Evolutionary conservation across 805 yeast genomes (phyloP), one percentile per base, ranked within the genome.

Genomic region (Suhomyces emberorum): DNA sequence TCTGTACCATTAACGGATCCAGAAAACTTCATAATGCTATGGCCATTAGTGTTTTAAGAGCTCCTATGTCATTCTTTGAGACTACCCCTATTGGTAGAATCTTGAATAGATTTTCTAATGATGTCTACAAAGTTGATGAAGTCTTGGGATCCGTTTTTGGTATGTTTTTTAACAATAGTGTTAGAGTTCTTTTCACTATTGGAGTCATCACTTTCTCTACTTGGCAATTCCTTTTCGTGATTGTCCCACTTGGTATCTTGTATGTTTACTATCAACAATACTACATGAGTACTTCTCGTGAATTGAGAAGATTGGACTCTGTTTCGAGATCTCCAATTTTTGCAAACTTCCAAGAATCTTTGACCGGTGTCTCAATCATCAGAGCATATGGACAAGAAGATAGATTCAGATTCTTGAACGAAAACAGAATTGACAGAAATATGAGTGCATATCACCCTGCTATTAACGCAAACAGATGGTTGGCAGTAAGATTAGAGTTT

Each of bases 41-140:
- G 96, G 79, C 89, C 4, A 61, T 41, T 9, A 51, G 64, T 37
- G 93, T 89, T 10, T 61, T 91, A 41, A 74, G 89, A 46, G 93
- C 96, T 0, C 97, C 97, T 43, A 91, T 89, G 97, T 75, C 87
- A 21, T 89, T 91, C 59, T 89, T 89, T 55, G 98, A 89, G 61
- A 88, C 96, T 1, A 89, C 98, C 0, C 98, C 97, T 38, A 80
- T 88, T 46, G 98, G 98, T 24, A 76, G 98, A 65, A 77, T 89
- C 39, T 68, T 88, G 59, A 89, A 89, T 67, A 72, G 98, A 57
- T 89, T 89, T 58, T 86, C 96, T 3, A 88, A 79, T 57, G 98
- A 89, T 69, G 77, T 89, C 35, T 86, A 86, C 63, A 85, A 85
- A 57, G 79, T 91, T 44, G 98, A 89, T 64, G 95, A 87, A 55